Base-by-base conservation (phyloP, 1,139 yeast species). In the Blastobotrys indianensis region DNA sequence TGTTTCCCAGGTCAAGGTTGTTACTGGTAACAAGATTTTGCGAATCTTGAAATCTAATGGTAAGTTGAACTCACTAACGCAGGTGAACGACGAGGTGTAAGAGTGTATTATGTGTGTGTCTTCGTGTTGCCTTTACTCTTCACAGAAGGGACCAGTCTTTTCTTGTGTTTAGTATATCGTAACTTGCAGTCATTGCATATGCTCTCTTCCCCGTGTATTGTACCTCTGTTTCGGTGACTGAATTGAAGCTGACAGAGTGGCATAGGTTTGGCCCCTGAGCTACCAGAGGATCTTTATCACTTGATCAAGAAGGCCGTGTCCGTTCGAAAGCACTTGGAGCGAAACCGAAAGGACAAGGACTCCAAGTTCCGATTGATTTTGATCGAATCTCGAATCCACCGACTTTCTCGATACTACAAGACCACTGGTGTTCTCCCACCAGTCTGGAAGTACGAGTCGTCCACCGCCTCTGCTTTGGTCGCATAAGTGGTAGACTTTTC, bases 401-500 rank as follows among this genome's bases (percentile, higher is more conserved):
- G 99, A 85, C 86, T 92, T 75, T 95, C 98, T 66, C 87, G 99
- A 82, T 92, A 92, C 94, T 92, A 92, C 95, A 90, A 96, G 87
- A 86, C 96, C 67, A 95, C 87, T 67, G 80, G 95, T 71, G 97
- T 92, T 69, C 85, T 92, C 72, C 97, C 98, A 68, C 97, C 98
- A 73, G 88, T 85, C 92, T 92, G 97, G 97, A 92, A 92, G 82
- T 92, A 85, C 94, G 98, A 92, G 80, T 90, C 98, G 64, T 95
- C 98, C 72, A 94, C 98, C 71, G 99, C 99, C 72, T 92, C 98
- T 70, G 94, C 99, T 76, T 83, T 94, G 77, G 98, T 94, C 72
- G 90, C 90, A 84, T 90, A 87, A 74, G 44, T 32, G 31, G 20
- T 23, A 13, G 16, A 4, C 6, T 31, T 6, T 37, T 37, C 39